Percentiles rank a stretch among this genome's conserved stretches.
phyloP scores from a whole-genome alignment of 1,284 basidiomycete genomes.

The Macrocystidia cucumis region DNA sequence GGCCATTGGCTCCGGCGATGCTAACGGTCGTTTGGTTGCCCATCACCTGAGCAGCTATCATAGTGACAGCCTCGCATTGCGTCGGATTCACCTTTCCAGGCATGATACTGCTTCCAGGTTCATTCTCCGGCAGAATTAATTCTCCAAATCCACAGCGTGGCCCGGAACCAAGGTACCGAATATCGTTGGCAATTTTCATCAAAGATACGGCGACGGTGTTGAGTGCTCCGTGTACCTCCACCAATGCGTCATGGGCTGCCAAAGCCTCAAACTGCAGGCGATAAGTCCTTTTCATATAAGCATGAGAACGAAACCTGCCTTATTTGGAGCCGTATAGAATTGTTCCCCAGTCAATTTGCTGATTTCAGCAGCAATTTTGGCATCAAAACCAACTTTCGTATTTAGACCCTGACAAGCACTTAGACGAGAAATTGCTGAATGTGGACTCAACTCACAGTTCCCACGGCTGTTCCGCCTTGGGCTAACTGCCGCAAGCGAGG shows the following conservation, averaged over 20 bases:
- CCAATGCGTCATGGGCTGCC: slow-evolving; percentile 94
- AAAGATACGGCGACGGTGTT: slow-evolving; percentile 93
- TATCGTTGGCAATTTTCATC: slow-evolving; percentile 99
- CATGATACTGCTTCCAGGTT: slow-evolving; percentile 99
- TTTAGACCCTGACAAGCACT: slow-evolving; percentile 72
- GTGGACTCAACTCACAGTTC: slow-evolving; percentile 60
- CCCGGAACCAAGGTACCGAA: slow-evolving; percentile 95
- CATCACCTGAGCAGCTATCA: slow-evolving; percentile 98
- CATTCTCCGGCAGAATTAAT: slow-evolving; percentile 93
- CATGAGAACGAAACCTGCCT: slow-evolving; percentile 39
- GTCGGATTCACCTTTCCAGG: slow-evolving; percentile 99
- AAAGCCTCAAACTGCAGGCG: slow-evolving; percentile 84
- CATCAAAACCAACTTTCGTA: slow-evolving; percentile 95
- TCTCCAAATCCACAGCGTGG: slow-evolving; percentile 98
- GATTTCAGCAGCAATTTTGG: slow-evolving; percentile 89
- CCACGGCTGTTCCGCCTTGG: slow-evolving; percentile 98
- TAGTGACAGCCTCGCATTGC: slow-evolving; percentile 97
- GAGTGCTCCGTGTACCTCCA: slow-evolving; percentile 94
- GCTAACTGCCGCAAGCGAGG: slow-evolving; percentile 89
- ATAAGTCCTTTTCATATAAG: background rate
- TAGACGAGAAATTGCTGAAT: slow-evolving; percentile 3
- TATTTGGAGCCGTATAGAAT: slow-evolving; percentile 98
- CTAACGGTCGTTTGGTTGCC: slow-evolving; percentile 95
- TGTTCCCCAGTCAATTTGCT: slow-evolving; percentile 86
- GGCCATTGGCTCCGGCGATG: slow-evolving; percentile 90